These are phyloP conservation scores for Lepidium campestre DNA, from an alignment of 441 rosid genomes.

Conservation along the genomic window DNA sequence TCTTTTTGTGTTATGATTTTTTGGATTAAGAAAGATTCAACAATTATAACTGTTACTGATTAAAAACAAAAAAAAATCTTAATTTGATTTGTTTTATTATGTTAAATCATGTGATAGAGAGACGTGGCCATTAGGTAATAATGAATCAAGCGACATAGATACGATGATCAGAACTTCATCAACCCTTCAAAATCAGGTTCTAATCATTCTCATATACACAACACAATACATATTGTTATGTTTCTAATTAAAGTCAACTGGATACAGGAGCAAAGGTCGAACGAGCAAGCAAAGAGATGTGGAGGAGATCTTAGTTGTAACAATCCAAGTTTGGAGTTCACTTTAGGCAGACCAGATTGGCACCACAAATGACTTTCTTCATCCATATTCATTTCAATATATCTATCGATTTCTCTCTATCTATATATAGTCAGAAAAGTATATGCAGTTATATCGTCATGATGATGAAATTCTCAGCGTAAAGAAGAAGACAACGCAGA, in stretches of 20 bases:
- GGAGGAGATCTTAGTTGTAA: slow-evolving; percentile 40
- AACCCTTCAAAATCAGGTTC: slow-evolving; percentile 28
- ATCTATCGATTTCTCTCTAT: not conserved
- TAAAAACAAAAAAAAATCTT: not conserved
- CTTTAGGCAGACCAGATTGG: slow-evolving; percentile 82
- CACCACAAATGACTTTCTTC: slow-evolving; percentile 39
- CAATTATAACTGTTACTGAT: not conserved
- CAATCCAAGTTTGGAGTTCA: slow-evolving; percentile 71
- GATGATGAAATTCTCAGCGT: not conserved
- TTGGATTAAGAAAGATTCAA: not conserved
- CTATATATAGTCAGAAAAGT: not conserved
- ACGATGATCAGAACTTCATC: slow-evolving; percentile 27
- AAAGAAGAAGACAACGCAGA: slow-evolving; percentile 8
- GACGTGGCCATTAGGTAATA: slow-evolving; percentile 36
- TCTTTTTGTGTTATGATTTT: not conserved
- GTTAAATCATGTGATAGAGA: slow-evolving; percentile 29
- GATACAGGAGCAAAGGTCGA: slow-evolving; percentile 18
- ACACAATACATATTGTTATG: not conserved
- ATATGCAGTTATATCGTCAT: slow-evolving; percentile 13
- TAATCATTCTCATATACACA: not conserved
- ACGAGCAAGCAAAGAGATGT: slow-evolving; percentile 25
- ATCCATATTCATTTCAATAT: not conserved
- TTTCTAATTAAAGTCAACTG: not conserved
- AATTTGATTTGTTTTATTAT: not conserved
- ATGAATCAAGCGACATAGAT: slow-evolving; percentile 31